Base-by-base conservation (phyloP, 495 filamentous ascomycete genomes). In the Bacidia rubella region DNA sequence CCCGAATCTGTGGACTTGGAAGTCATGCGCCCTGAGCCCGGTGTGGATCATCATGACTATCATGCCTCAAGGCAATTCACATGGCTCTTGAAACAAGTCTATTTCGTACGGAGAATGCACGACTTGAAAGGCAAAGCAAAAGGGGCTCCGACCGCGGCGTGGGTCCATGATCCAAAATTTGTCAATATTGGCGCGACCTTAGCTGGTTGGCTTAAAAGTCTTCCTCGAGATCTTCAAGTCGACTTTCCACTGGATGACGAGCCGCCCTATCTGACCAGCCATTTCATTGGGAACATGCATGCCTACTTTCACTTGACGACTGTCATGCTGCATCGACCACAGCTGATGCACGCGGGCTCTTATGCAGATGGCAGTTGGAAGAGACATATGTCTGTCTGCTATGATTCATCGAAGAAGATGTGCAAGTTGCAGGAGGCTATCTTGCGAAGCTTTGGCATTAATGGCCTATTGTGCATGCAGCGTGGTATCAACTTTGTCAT, bases 401-500 rank as follows among this genome's bases (percentile, higher is more conserved):
- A 92, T 61, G 77, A 79, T 38, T 85, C 90, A 10, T 89, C 93
- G 47, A 94, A 93, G 68, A 79, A 74, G 55, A 77, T 98, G 22
- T 95, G 92, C 68, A 79, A 86, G 55, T 66, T 97, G n/a, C 87
- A 95, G 63, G 92, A 97, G 68, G 83, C 80, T 11, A 81, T 97
- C 53, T 61, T 93, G 45, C 71, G 81, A 49, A 74, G 77, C 1
- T 94, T 83, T 64, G 87, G 89, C 1, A 67, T 95, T 43, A 74
- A 77, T 43, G 93, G 92, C 1, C 71, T 97, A 1, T 74, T 90
- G 53, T 93, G 83, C 72, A 97, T 98, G 92, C 82, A 88, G 62
- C 75, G 92, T 56, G 92, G 92, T 32, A 87, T 96, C 60, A 95
- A 88, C 69, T 96, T 95, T 64, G 87, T 89, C 20, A 93, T 98